Evolutionary conservation across 768 basidiomycete species (phyloP).

Genomic region (Podaxis rugospora): DNA sequence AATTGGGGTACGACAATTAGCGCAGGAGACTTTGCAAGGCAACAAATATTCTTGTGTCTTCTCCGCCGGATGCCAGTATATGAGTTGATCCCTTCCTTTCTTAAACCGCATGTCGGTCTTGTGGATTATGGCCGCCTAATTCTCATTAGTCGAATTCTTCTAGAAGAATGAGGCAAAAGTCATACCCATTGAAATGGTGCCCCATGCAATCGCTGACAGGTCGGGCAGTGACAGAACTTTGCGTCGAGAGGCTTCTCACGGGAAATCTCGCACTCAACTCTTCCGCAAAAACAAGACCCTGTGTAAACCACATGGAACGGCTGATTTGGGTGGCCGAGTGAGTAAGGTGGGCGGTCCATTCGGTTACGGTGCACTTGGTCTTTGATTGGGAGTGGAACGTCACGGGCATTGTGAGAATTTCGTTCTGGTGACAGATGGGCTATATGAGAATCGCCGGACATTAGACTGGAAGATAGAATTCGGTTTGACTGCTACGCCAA

Average conservation of each 20-base stretch:
- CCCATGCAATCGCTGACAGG: slow-evolving; percentile 12
- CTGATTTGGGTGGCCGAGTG: not conserved
- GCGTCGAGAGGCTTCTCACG: slow-evolving; percentile 8
- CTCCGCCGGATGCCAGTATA: slow-evolving; percentile 6
- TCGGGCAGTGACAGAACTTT: slow-evolving; percentile 13
- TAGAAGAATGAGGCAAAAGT: not conserved
- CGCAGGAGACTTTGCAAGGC: slow-evolving; percentile 13
- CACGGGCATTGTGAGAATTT: not conserved
- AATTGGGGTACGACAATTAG: slow-evolving; percentile 10
- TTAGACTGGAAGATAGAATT: too few species aligned
- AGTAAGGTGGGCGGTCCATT: slow-evolving; percentile 7
- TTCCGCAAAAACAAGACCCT: not conserved
- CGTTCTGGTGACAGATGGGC: not conserved
- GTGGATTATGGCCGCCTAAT: slow-evolving; percentile 12
- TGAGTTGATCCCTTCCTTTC: slow-evolving; percentile 5
- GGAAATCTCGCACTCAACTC: slow-evolving; percentile 1
- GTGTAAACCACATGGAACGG: not conserved
- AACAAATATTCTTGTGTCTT: not conserved
- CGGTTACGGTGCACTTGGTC: slow-evolving; percentile 4
- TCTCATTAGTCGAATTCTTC: not conserved
- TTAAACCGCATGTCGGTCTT: slow-evolving; percentile 10
- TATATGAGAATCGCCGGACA: too few species aligned
- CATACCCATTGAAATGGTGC: slow-evolving; percentile 15
- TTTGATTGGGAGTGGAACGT: not conserved
- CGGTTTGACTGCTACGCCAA: too few species aligned